These are phyloP conservation scores for Coprinellus micaceus DNA, from an alignment of 768 basidiomycete species.

Conservation along the genomic window DNA sequence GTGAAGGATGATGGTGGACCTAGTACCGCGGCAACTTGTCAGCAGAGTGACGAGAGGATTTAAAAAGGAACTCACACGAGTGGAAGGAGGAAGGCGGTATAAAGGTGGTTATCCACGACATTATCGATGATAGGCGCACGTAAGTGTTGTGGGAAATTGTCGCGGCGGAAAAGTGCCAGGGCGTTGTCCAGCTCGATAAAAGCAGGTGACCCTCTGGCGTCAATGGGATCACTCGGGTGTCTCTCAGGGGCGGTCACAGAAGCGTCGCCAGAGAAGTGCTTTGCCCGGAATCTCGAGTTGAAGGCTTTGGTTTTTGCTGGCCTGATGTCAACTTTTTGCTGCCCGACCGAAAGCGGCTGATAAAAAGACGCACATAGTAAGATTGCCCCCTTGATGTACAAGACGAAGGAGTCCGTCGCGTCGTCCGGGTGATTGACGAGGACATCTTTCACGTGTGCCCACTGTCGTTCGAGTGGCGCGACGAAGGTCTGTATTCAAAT, in stretches of 20 bases:
- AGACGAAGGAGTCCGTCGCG: conserved; percentile 65
- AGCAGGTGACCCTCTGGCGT: conserved; percentile 56
- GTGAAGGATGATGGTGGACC: conserved; percentile 67
- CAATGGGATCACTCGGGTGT: conserved; percentile 44
- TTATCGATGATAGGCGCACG: conserved; percentile 53
- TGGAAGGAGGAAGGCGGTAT: conserved; percentile 42
- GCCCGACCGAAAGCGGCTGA: not conserved
- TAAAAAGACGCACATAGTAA: conserved; percentile 45
- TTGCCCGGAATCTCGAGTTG: conserved; percentile 61
- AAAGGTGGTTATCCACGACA: conserved; percentile 58
- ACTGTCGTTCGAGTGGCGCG: conserved; percentile 54
- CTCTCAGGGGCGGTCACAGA: conserved; percentile 37
- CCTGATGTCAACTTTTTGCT: not conserved
- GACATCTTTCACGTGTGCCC: conserved; percentile 60
- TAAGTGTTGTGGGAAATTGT: conserved; percentile 55
- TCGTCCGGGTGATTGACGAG: conserved; percentile 58
- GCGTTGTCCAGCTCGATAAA: conserved; percentile 62
- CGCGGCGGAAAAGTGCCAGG: conserved; percentile 47
- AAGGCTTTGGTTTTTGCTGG: conserved; percentile 56
- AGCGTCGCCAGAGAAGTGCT: conserved; percentile 57
- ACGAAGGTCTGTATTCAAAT: conserved; percentile 38
- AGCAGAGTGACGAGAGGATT: not conserved
- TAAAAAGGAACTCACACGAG: conserved; percentile 30
- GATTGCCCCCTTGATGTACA: conserved; percentile 68
- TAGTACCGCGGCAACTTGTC: conserved; percentile 24